Evolutionary conservation across 805 yeast genomes (phyloP).

Genomic region (Lachancea thermotolerans): DNA sequence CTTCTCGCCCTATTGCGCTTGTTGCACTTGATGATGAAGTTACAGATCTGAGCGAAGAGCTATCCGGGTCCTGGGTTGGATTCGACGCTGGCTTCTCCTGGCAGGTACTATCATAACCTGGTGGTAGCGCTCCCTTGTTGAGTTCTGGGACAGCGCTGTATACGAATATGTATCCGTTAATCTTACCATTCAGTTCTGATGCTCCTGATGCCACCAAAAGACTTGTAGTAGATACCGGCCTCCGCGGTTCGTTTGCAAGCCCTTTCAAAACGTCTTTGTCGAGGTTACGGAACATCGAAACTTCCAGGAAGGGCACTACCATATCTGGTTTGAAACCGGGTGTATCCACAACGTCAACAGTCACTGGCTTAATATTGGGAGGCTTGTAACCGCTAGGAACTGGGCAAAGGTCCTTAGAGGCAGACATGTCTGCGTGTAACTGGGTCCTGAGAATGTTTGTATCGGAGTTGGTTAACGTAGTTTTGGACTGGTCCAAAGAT

Average conservation of each 20-base stretch:
- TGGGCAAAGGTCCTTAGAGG: neutral
- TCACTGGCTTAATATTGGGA: slow-evolving; percentile 52
- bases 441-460: slow-evolving; percentile 12
- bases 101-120: slow-evolving; percentile 38
- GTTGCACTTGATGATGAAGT: slow-evolving; percentile 10
- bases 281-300: slow-evolving; percentile 56
- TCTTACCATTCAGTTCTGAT: slow-evolving; percentile 63
- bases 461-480: slow-evolving; percentile 13
- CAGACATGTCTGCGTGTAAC: neutral
- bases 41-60: slow-evolving; percentile 9
- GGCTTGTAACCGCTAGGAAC: slow-evolving; percentile 31
- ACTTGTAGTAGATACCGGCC: slow-evolving; percentile 59
- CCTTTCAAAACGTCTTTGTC: slow-evolving; percentile 54
- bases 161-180: slow-evolving; percentile 67
- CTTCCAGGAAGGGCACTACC: slow-evolving; percentile 70
- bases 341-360: slow-evolving; percentile 66
- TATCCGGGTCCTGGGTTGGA: neutral
- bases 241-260: slow-evolving; percentile 55
- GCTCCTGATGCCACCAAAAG: slow-evolving; percentile 73
- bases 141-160: slow-evolving; percentile 62
- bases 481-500: slow-evolving; percentile 1
- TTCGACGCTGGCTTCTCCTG: neutral
- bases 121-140: slow-evolving; percentile 40
- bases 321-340: slow-evolving; percentile 62
- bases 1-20: slow-evolving; percentile 7